Conservation (phyloP, 805 yeast genomes). For the Pichia sporocuriosa region DNA sequence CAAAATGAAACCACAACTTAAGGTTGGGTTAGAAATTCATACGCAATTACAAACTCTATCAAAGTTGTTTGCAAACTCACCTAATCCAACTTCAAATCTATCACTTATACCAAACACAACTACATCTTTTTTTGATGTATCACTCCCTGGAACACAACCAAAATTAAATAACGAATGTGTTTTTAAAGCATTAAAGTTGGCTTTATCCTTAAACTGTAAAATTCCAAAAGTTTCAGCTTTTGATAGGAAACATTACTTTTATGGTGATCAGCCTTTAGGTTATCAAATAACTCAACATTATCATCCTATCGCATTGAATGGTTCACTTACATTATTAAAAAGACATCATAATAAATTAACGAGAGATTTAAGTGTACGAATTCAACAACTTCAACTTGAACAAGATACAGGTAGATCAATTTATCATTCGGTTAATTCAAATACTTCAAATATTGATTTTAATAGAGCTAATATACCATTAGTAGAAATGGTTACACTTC, state of each 20-base stretch:
- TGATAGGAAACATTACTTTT: constrained; percentile 93
- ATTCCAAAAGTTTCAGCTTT: constrained; percentile 57
- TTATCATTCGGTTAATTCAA: constrained; percentile 35
- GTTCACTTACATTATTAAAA: constrained; percentile 42
- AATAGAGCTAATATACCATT: constrained; percentile 83
- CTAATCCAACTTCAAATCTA: constrained; percentile 37
- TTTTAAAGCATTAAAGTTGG: constrained; percentile 62
- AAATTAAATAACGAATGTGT: constrained; percentile 68
- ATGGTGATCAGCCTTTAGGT: constrained; percentile 94
- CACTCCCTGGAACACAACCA: constrained; percentile 93
- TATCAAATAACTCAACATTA: constrained; percentile 92
- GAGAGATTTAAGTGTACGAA: constrained; percentile 42
- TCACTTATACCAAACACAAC: constrained; percentile 53
- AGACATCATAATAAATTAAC: constrained; percentile 44
- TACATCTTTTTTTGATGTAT: constrained; percentile 74
- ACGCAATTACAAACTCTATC: constrained; percentile 71
- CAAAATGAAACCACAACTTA: constrained; percentile 36
- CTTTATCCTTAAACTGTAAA: constrained; percentile 56
- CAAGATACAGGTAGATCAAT: constrained; percentile 89
- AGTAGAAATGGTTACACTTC: constrained; percentile 86
- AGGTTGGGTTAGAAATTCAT: constrained; percentile 90
- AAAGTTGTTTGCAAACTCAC: constrained; percentile 71
- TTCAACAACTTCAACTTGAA: constrained; percentile 83
- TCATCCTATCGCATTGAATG: constrained; percentile 69
- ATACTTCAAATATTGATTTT: constrained; percentile 53